These are phyloP conservation scores for Carex littledalei DNA, from an alignment of 176 grass and related monocot species.

Conservation along the genomic window DNA sequence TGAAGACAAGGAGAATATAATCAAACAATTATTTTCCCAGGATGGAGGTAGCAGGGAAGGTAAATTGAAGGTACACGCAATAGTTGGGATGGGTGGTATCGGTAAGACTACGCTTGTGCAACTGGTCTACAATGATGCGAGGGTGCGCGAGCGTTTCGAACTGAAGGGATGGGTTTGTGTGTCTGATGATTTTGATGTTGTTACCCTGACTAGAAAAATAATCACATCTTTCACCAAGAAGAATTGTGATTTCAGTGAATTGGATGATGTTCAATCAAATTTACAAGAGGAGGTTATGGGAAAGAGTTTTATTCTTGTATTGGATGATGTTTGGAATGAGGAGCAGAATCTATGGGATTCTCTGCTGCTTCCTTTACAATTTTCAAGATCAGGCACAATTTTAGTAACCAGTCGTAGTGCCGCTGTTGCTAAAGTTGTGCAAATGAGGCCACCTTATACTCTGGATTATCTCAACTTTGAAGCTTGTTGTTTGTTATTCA, in stretches of 20 bases:
- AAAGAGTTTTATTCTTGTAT: conserved; percentile 21
- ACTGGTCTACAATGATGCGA: conserved; percentile 7
- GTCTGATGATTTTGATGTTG: conserved; percentile 25
- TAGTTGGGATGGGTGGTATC: conserved; percentile 14
- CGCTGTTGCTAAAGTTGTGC: not conserved
- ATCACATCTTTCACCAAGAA: conserved; percentile 8
- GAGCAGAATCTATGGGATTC: not conserved
- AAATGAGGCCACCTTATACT: not conserved
- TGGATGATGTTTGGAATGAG: conserved; percentile 30
- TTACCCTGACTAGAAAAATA: conserved; percentile 9
- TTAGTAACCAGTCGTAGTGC: conserved; percentile 1
- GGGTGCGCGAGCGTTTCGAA: not conserved
- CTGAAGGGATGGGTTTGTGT: conserved; percentile 18
- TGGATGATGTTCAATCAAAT: conserved; percentile 22
- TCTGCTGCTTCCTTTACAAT: not conserved
- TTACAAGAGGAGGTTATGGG: conserved; percentile 3
- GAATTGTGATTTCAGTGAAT: conserved; percentile 8
- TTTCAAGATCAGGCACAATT: not conserved
- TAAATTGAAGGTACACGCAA: not conserved
- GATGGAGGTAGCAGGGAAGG: not conserved
- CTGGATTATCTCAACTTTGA: not conserved
- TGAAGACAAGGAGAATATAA: conserved; percentile 19
- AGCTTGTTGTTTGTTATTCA: conserved; percentile 11
- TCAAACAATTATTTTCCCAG: not conserved
- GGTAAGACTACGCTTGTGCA: conserved; percentile 22